Evolutionary conservation across 148 eudicot genomes (phyloP).

Genomic region (Rhododendron ferrugineum): DNA sequence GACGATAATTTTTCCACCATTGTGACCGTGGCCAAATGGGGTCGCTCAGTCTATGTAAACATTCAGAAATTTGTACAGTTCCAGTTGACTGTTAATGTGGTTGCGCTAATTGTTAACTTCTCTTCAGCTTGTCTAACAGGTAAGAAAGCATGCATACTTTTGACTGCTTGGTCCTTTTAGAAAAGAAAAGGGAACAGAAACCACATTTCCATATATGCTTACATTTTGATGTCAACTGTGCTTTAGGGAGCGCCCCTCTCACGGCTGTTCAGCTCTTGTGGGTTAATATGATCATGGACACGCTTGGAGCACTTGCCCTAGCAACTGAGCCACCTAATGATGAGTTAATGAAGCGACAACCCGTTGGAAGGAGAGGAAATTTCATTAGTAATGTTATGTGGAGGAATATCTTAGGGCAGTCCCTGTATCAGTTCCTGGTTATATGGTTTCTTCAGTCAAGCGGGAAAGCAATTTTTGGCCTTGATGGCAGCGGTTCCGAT

Average conservation of each 20-base stretch:
- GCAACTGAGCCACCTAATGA: slow-evolving; percentile 93
- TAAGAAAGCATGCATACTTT: slow-evolving; percentile 21
- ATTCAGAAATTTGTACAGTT: slow-evolving; percentile 94
- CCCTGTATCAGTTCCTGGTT: slow-evolving; percentile 65
- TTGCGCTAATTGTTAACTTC: slow-evolving; percentile 82
- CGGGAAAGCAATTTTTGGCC: slow-evolving; percentile 46
- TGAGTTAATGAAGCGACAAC: slow-evolving; percentile 71
- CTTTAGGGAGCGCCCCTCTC: slow-evolving; percentile 73
- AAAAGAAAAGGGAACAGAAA: background rate
- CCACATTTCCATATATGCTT: background rate
- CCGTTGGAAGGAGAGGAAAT: slow-evolving; percentile 76
- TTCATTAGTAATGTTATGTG: slow-evolving; percentile 84
- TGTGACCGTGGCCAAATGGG: slow-evolving; percentile 94
- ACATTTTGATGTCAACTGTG: background rate
- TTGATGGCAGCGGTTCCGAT: slow-evolving; percentile 42
- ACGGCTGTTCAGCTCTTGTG: slow-evolving; percentile 95
- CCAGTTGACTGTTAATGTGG: slow-evolving; percentile 86
- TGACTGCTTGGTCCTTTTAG: background rate
- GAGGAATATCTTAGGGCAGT: slow-evolving; percentile 92
- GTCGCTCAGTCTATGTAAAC: slow-evolving; percentile 86
- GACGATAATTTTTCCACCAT: slow-evolving; percentile 94
- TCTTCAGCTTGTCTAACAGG: slow-evolving; percentile 86
- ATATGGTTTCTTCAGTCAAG: slow-evolving; percentile 69
- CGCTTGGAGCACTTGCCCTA: slow-evolving; percentile 85
- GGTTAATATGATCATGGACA: slow-evolving; percentile 98